Conservation (phyloP, 108 stramenopile genomes). For the Bacterosira constricta region DNA sequence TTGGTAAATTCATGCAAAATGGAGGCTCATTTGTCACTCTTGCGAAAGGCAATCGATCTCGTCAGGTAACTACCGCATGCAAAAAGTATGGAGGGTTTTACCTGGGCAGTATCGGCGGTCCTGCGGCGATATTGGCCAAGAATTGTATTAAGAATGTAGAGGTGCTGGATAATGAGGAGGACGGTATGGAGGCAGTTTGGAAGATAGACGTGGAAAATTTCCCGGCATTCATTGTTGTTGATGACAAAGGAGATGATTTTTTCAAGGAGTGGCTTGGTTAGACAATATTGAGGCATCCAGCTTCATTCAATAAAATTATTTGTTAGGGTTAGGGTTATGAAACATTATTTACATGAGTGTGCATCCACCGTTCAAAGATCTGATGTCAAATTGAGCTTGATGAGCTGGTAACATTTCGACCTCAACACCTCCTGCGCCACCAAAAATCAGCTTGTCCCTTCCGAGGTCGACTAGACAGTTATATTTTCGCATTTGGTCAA, state of each 20-base stretch:
- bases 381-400: constrained; percentile 29
- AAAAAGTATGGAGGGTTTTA: constrained; percentile 97
- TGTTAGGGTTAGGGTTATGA: neutral
- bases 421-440: constrained; percentile 64
- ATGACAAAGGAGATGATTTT: constrained; percentile 97
- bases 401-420: constrained; percentile 60
- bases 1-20: constrained; percentile 90
- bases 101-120: constrained; percentile 95
- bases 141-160: constrained; percentile 96
- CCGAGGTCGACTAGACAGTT: constrained; percentile 74
- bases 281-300: neutral
- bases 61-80: constrained; percentile 93
- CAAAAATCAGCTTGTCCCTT: constrained; percentile 58
- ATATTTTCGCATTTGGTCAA: constrained; percentile 79
- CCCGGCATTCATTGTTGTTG: constrained; percentile 96
- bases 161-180: constrained; percentile 95
- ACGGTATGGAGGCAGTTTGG: constrained; percentile 99
- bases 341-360: constrained; percentile 25
- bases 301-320: neutral
- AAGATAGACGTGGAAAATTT: constrained; percentile 97
- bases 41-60: constrained; percentile 95
- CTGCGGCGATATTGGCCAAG: constrained; percentile 95
- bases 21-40: constrained; percentile 93
- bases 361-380: constrained; percentile 29
- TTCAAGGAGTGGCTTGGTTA: constrained; percentile 91